phyloP scores from a whole-genome alignment of 805 yeast species.

The Deakozyma indianensis region DNA sequence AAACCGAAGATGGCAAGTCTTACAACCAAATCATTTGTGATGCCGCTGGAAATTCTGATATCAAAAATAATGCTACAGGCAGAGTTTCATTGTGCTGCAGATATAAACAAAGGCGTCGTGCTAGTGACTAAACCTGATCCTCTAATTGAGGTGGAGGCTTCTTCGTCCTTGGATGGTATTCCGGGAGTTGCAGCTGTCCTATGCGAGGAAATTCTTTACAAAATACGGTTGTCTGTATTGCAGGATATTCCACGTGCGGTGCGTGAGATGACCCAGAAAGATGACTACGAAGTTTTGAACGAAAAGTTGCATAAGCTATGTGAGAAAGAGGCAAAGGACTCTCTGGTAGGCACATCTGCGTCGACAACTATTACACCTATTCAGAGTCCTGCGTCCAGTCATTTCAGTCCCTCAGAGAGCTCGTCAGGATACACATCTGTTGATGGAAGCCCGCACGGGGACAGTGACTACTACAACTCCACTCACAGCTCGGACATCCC shows the following conservation, averaged over 20 bases:
- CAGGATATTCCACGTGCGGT: constrained; percentile 22
- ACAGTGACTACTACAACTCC: background rate
- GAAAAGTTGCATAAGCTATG: background rate
- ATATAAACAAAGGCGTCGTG: constrained; percentile 17
- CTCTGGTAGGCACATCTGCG: background rate
- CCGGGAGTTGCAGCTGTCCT: constrained; percentile 18
- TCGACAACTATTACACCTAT: background rate
- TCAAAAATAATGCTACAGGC: constrained; percentile 10
- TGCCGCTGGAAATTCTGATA: constrained; percentile 17
- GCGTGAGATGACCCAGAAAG: constrained; percentile 15
- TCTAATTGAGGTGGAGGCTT: constrained; percentile 13
- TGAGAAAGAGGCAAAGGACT: background rate
- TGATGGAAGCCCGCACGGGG: background rate
- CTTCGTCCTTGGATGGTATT: constrained; percentile 18
- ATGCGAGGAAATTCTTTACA: constrained; percentile 10
- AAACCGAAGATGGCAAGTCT: constrained; percentile 13
- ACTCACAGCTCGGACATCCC: background rate
- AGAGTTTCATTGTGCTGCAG: constrained; percentile 8
- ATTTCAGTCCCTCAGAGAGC: background rate
- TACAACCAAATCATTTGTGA: constrained; percentile 13
- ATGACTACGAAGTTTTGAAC: constrained; percentile 6
- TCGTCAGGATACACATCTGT: background rate
- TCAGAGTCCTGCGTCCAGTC: background rate
- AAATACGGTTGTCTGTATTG: constrained; percentile 16
- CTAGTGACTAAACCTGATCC: constrained; percentile 19